Evolutionary conservation across 495 filamentous ascomycete species (phyloP), one percentile per base, ranked within the genome.

Genomic region (Penicillium samsonianum): DNA sequence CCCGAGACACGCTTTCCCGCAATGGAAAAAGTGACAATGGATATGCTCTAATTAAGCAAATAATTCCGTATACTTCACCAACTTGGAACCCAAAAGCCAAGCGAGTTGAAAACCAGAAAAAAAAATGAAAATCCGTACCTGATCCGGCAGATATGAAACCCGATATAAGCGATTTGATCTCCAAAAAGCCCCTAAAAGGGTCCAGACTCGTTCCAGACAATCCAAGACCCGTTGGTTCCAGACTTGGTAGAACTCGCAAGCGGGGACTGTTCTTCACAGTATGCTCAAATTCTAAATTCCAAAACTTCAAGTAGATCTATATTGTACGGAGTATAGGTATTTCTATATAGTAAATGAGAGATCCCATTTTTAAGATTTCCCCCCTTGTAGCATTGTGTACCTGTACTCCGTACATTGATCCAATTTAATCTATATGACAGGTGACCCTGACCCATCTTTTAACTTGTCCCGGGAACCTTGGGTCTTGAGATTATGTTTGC

Each of bases 391-490:
- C 14, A 37, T 38, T 14, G 30, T 14, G 16, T 38, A 38, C 35
- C 35, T 38, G 35, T 17, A 38, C 33, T 37, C 11, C 30, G 17
- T 41, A 17, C n/a, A 41, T 19, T 41, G 38, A 41, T 41, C 22
- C 12, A 11, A 30, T 31, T 17, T 30, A 30, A 28, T 47, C 45
- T 30, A 30, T 30, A 48, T 31, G 45, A 31, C 45, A 48, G 45
- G 26, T 4, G 44, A 26, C 49, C 50, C 22, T 55, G 43, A 31
- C 55, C 53, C 53, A 52, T 57, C 60, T 55, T n/a, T 56, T 38
- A 37, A 10, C 55, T 50, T 38, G 11, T 35, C 30, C 42, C 5
- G 10, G 28, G 57, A 59, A 59, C 57, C 57, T 42, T 59, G 57
- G 57, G 10, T 58, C 47, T 25, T 41, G 26, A 30, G 31, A 31